These are phyloP conservation scores for Simplicillium sp. DNA, from an alignment of 2,329 filamentous ascomycete genomes.

Conservation along the genomic window DNA sequence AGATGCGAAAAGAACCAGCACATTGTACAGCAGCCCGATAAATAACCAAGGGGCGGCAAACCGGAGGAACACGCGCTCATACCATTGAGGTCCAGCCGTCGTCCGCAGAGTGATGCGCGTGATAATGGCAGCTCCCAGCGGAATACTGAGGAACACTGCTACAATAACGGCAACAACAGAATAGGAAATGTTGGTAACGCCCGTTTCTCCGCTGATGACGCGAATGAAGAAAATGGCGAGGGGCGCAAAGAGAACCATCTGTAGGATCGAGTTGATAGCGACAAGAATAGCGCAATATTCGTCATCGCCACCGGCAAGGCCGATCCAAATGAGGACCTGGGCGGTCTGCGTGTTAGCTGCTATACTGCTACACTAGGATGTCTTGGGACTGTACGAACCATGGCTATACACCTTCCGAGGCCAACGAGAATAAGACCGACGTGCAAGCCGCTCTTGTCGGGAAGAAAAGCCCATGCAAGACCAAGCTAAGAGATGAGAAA, in stretches of 20 bases:
- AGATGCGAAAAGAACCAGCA: conserved; percentile 75
- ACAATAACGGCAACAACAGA: conserved; percentile 67
- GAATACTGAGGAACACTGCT: conserved; percentile 77
- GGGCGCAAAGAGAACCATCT: conserved; percentile 65
- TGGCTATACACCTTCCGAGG: conserved; percentile 77
- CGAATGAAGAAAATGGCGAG: conserved; percentile 61
- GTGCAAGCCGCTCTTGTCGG: conserved; percentile 45
- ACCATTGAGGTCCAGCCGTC: conserved; percentile 48
- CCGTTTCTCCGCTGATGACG: conserved; percentile 48
- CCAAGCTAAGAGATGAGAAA: conserved; percentile 34
- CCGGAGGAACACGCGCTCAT: conserved; percentile 60
- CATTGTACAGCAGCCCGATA: conserved; percentile 78
- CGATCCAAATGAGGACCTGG: conserved; percentile 60
- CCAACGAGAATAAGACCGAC: conserved; percentile 74
- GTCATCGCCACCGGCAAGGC: conserved; percentile 58
- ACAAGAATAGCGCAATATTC: conserved; percentile 81
- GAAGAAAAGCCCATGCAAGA: conserved; percentile 60
- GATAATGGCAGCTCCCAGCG: conserved; percentile 68
- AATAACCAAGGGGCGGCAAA: conserved; percentile 65
- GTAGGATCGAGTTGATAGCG: conserved; percentile 64
- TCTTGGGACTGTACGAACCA: conserved; percentile 47
- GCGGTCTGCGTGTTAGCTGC: not conserved
- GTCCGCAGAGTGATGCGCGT: conserved; percentile 56
- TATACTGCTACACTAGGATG: no score
- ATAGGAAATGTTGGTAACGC: conserved; percentile 40